phyloP scores from a whole-genome alignment of 495 filamentous ascomycete genomes.

The Tirmania nivea region DNA sequence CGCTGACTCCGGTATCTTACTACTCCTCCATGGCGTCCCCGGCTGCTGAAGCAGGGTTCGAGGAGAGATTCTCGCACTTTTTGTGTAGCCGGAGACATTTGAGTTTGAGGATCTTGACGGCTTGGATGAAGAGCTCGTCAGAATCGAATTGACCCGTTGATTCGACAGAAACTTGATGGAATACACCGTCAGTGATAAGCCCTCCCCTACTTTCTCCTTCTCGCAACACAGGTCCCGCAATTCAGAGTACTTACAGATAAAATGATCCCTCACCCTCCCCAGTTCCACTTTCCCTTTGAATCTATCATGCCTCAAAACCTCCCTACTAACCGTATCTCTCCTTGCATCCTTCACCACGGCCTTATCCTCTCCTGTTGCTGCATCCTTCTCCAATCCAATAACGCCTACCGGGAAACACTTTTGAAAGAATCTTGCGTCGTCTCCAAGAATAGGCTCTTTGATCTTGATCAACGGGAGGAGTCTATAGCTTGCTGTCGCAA shows the following conservation, averaged over 20 bases:
- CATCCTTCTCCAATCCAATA: slow-evolving; percentile 54
- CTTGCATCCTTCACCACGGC: slow-evolving; percentile 59
- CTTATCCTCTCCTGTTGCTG: slow-evolving; percentile 45
- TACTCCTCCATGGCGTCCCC: neutral
- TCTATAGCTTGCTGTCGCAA: slow-evolving; percentile 82
- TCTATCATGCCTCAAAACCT: slow-evolving; percentile 76
- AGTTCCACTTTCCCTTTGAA: slow-evolving; percentile 90
- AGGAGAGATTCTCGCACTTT: neutral
- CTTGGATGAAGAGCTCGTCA: slow-evolving; percentile 74
- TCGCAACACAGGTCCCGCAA: neutral
- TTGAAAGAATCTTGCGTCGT: slow-evolving; percentile 71
- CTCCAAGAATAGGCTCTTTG: slow-evolving; percentile 54
- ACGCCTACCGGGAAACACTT: slow-evolving; percentile 82
- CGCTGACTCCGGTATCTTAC: neutral
- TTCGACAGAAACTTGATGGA: slow-evolving; percentile 43
- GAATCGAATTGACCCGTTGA: slow-evolving; percentile 85
- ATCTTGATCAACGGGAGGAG: slow-evolving; percentile 76
- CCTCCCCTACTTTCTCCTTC: neutral
- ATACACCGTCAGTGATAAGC: neutral
- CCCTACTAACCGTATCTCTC: slow-evolving; percentile 65
- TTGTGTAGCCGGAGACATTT: slow-evolving; percentile 38
- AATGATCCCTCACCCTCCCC: slow-evolving; percentile 76
- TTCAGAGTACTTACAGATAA: slow-evolving; percentile 40
- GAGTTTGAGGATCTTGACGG: slow-evolving; percentile 58
- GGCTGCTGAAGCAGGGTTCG: neutral